Base-by-base conservation (phyloP, 176 grass and related monocot genomes). In the Triticum turgidum region DNA sequence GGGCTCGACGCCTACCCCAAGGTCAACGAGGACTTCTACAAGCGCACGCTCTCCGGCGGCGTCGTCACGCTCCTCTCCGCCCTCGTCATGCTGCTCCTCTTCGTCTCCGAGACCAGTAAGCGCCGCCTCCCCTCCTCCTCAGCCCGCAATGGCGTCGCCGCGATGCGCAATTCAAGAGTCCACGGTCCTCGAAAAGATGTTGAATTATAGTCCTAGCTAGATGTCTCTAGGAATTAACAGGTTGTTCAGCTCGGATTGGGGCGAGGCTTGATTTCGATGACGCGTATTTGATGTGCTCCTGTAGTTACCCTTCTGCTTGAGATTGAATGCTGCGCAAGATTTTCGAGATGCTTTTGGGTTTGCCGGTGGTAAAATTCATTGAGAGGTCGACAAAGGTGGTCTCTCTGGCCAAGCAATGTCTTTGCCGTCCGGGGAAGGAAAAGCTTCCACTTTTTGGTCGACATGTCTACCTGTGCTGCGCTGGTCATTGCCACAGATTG, bases 11-110 rank as follows among this genome's bases (percentile, higher is more conserved):
- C 96, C 29, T 98, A 92, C 89, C 96, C 96, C 27, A 98, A 98
- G 83, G 91, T 98, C 66, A 98, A 98, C 86, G 96, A 98, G 88
- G 96, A 98, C 84, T 98, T 98, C 88, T 92, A 98, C 91, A 95
- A 89, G 87, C 81, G 93, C 42, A 98, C 96, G 47, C 91, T 95
- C 64, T 98, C 96, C 45, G 96, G 96, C 71, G 96, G 96, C 86
- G 77, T 98, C 82, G 89, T 98, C 90, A 98, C 96, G 83, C 86
- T 92, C 81, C 59, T 94, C 65, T 91, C 96, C 62, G 88, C 91
- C 54, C 25, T 98, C 68, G 76, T 98, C 72, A 98, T 98, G 88
- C 74, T 94, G 61, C 89, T 98, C 25, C 85, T 98, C 45, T 98
- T 98, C 80, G 82, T 98, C 84, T 98, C 96, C 15, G 96, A 98